Evolutionary conservation across 1,284 basidiomycete genomes (phyloP).

Genomic region (Irpex sp.): DNA sequence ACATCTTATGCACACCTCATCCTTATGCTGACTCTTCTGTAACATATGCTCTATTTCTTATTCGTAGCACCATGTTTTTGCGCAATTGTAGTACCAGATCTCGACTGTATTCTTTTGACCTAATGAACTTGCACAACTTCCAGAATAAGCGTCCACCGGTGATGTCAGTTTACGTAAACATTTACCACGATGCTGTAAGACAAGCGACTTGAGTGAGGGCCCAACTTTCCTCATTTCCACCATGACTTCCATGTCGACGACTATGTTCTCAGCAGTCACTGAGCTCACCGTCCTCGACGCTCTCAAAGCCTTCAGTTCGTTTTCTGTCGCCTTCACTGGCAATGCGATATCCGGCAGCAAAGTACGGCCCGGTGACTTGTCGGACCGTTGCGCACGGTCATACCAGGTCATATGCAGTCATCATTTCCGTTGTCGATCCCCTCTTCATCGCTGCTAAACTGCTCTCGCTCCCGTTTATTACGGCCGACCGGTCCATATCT

Average conservation of each 20-base stretch:
- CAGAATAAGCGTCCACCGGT: too few species aligned
- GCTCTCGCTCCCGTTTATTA: neutral
- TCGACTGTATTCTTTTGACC: too few species aligned
- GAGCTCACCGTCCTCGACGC: too few species aligned
- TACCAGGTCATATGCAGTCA: neutral
- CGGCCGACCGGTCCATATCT: neutral
- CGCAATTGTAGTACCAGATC: too few species aligned
- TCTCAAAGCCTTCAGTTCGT: neutral
- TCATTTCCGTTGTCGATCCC: constrained; percentile 1
- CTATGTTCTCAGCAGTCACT: too few species aligned
- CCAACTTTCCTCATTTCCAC: neutral
- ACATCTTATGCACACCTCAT: too few species aligned
- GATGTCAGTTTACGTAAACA: neutral
- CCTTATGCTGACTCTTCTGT: too few species aligned
- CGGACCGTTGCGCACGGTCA: neutral
- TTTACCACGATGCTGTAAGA: neutral
- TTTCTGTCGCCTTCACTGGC: neutral
- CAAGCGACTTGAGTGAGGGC: neutral
- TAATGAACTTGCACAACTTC: too few species aligned
- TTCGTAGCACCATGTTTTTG: too few species aligned
- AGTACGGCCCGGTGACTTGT: neutral
- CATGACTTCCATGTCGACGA: neutral
- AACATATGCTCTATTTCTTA: too few species aligned
- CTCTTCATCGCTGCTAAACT: neutral
- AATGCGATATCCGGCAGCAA: neutral